Conservation (phyloP, 2,329 filamentous ascomycete species). For the Stemphylium lycopersici region DNA sequence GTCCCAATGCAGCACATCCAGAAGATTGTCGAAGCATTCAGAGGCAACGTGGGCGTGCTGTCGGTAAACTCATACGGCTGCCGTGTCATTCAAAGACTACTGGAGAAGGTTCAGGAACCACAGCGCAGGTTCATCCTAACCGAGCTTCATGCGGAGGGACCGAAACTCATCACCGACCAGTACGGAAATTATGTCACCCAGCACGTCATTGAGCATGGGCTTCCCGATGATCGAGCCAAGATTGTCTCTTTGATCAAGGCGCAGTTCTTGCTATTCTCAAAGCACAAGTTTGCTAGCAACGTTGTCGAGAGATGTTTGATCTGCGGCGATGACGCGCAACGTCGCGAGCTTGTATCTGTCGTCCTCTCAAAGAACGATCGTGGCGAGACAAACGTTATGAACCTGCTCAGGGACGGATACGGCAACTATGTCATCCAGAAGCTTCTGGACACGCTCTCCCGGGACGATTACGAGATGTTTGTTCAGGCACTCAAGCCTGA, state of each 20-base stretch:
- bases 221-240: conserved; percentile 71
- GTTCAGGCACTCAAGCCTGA: conserved; percentile 52
- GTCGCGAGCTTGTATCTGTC: conserved; percentile 66
- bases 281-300: conserved; percentile 96
- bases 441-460: conserved; percentile 62
- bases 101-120: conserved; percentile 78
- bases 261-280: conserved; percentile 77
- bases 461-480: conserved; percentile 52
- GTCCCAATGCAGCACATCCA: conserved; percentile 78
- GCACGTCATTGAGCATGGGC: conserved; percentile 83
- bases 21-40: conserved; percentile 84
- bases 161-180: conserved; percentile 78
- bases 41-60: conserved; percentile 73
- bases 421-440: conserved; percentile 98
- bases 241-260: conserved; percentile 77
- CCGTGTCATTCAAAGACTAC: conserved; percentile 88
- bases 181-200: conserved; percentile 98
- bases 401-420: conserved; percentile 86
- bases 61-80: conserved; percentile 86
- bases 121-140: conserved; percentile 75
- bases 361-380: conserved; percentile 61
- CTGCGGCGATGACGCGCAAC: conserved; percentile 71
- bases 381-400: conserved; percentile 72
- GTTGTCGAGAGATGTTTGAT: conserved; percentile 93
- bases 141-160: conserved; percentile 77